phyloP scores from a whole-genome alignment of 169 alveolate species.

The Plasmodium vivax region DNA sequence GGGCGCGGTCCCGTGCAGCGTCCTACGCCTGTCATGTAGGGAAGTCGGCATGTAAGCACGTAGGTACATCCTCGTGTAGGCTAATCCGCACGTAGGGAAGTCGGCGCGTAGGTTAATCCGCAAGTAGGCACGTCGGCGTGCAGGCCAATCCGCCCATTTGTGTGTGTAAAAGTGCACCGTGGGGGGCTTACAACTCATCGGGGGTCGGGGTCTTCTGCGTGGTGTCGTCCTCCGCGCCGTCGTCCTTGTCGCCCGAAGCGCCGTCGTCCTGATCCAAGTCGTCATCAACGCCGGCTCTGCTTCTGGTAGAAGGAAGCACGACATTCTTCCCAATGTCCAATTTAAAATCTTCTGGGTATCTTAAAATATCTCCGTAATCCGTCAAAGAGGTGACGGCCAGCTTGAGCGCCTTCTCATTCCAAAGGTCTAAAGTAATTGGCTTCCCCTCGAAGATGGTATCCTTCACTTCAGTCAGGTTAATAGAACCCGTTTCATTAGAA shows the following conservation, averaged over 20 bases:
- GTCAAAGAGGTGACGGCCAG: conserved; percentile 81
- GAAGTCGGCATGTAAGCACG: background rate
- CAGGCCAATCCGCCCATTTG: too few species aligned
- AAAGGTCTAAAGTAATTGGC: conserved; percentile 74
- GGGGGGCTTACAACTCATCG: conserved; percentile 11
- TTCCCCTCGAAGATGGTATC: conserved; percentile 75
- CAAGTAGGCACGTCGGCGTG: too few species aligned
- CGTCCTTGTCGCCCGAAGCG: conserved; percentile 3
- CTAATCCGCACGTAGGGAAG: too few species aligned
- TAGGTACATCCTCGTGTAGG: too few species aligned
- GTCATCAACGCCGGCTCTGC: background rate
- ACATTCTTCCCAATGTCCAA: conserved; percentile 76
- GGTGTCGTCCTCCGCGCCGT: background rate
- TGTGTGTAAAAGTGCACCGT: background rate
- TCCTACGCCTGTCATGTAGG: background rate
- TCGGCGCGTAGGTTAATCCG: too few species aligned
- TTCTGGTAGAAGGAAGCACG: conserved; percentile 16
- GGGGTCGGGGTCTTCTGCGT: background rate
- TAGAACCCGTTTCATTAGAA: conserved; percentile 71
- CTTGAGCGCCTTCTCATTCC: conserved; percentile 82
- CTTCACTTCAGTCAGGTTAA: conserved; percentile 77
- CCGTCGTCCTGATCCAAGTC: conserved; percentile 18
- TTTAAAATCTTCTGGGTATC: conserved; percentile 82
- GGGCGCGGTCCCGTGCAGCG: background rate
- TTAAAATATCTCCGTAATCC: conserved; percentile 82